Conservation (phyloP, 2,329 filamentous ascomycete species). For the Davidsoniella eucalypti region DNA sequence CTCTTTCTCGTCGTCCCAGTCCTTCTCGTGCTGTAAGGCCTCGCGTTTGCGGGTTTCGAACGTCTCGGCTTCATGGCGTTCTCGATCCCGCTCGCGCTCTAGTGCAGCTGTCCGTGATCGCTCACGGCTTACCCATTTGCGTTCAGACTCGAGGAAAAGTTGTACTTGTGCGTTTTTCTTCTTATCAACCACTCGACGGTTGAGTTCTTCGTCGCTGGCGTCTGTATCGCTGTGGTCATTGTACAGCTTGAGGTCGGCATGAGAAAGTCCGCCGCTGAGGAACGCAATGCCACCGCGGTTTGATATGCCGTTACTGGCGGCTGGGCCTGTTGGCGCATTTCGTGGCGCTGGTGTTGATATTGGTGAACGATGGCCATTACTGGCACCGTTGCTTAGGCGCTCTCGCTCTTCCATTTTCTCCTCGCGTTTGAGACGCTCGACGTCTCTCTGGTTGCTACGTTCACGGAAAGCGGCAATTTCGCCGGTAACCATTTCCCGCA, state of each 20-base stretch:
- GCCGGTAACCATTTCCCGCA: slow-evolving; percentile 84
- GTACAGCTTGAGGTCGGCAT: slow-evolving; percentile 8
- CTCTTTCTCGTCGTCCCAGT: slow-evolving; percentile 89
- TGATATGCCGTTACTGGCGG: slow-evolving; percentile 45
- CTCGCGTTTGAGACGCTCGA: slow-evolving; percentile 73
- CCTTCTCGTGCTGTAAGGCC: slow-evolving; percentile 43
- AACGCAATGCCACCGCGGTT: slow-evolving; percentile 39
- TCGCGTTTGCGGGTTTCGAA: slow-evolving; percentile 51
- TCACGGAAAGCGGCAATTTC: slow-evolving; percentile 94
- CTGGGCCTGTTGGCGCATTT: slow-evolving; percentile 58
- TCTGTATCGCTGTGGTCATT: slow-evolving; percentile 71
- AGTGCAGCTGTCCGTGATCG: slow-evolving; percentile 67
- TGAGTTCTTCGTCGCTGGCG: slow-evolving; percentile 73
- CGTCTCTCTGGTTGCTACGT: slow-evolving; percentile 69
- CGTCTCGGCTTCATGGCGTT: slow-evolving; percentile 56
- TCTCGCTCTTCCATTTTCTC: slow-evolving; percentile 87
- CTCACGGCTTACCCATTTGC: slow-evolving; percentile 82
- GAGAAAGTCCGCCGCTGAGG: slow-evolving; percentile 51
- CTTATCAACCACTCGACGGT: slow-evolving; percentile 54
- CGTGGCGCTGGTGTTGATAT: slow-evolving; percentile 29
- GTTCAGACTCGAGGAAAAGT: slow-evolving; percentile 67
- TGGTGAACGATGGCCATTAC: slow-evolving; percentile 2
- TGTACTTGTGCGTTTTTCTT: slow-evolving; percentile 63
- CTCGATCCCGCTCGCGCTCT: slow-evolving; percentile 67
- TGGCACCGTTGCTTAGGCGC: slow-evolving; percentile 47